Percentiles rank a stretch among this genome's conserved stretches.
Conservation (phyloP, 371 early-diverging fungal species). For the Rhizopus stolonifer region DNA sequence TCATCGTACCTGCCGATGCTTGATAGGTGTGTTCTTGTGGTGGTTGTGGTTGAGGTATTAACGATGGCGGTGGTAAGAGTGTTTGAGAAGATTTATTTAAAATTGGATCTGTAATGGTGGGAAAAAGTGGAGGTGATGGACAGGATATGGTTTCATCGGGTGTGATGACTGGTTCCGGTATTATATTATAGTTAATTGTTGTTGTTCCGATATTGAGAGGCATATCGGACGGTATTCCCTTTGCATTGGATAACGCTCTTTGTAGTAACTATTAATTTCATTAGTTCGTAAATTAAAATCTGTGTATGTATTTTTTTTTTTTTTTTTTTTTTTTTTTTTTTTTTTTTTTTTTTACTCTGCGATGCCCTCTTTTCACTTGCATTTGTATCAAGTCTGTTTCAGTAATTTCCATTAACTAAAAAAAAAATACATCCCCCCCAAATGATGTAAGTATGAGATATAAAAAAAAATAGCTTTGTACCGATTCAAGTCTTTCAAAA, state of each 20-base stretch:
- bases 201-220: slow-evolving; percentile 25
- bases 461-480: slow-evolving; percentile 7
- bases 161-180: not conserved
- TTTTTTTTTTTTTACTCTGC: slow-evolving; percentile 34
- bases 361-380: slow-evolving; percentile 53
- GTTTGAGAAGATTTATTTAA: no score
- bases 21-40: slow-evolving; percentile 10
- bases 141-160: not conserved
- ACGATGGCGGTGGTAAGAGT: no score
- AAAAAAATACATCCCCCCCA: slow-evolving; percentile 11
- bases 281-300: no score
- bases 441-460: not conserved
- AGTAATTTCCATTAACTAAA: slow-evolving; percentile 47
- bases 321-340: not conserved
- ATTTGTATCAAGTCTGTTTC: slow-evolving; percentile 52
- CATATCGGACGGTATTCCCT: slow-evolving; percentile 25
- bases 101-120: no score
- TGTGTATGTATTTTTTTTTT: no score
- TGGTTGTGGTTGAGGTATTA: no score
- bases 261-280: slow-evolving; percentile 43
- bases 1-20: slow-evolving; percentile 32
- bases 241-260: slow-evolving; percentile 36
- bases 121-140: slow-evolving; percentile 4
- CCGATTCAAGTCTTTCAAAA: slow-evolving; percentile 43
- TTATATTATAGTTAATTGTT: not conserved